Evolutionary conservation across 805 yeast genomes (phyloP).

Genomic region (Starmerella sp.): DNA sequence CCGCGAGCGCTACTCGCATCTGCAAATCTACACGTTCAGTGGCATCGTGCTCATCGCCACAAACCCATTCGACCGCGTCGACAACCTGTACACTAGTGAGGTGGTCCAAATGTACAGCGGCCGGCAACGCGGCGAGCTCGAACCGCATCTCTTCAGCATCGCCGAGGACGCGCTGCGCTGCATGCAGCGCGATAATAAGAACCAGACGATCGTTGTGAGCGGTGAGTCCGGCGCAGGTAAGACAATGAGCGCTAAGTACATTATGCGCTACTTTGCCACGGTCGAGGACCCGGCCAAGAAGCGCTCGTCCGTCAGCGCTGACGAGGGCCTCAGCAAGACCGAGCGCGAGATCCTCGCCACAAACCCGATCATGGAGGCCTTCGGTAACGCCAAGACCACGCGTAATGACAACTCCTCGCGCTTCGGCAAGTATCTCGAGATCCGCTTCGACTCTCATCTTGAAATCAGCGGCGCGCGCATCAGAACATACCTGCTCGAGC

Average conservation of each 20-base stretch:
- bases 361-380: conserved; percentile 94
- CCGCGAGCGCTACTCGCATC: conserved; percentile 73
- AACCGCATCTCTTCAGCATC: conserved; percentile 93
- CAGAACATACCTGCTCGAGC: conserved; percentile 82
- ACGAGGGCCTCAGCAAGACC: conserved; percentile 68
- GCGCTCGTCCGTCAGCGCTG: conserved; percentile 6
- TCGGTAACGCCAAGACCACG: conserved; percentile 96
- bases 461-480: conserved; percentile 89
- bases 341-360: conserved; percentile 94
- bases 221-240: conserved; percentile 99
- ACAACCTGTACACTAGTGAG: conserved; percentile 80
- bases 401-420: conserved; percentile 96
- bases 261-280: conserved; percentile 94
- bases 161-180: conserved; percentile 96
- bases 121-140: conserved; percentile 83
- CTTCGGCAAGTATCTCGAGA: conserved; percentile 92
- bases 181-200: conserved; percentile 73
- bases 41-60: conserved; percentile 96
- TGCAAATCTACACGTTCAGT: conserved; percentile 87
- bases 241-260: conserved; percentile 91
- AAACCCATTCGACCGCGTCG: conserved; percentile 88
- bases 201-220: conserved; percentile 91
- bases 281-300: conserved; percentile 50
- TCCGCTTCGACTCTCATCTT: conserved; percentile 61
- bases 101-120: conserved; percentile 93